Base-by-base conservation (phyloP, 305 asterid genomes). In the Solanum hybrid region DNA sequence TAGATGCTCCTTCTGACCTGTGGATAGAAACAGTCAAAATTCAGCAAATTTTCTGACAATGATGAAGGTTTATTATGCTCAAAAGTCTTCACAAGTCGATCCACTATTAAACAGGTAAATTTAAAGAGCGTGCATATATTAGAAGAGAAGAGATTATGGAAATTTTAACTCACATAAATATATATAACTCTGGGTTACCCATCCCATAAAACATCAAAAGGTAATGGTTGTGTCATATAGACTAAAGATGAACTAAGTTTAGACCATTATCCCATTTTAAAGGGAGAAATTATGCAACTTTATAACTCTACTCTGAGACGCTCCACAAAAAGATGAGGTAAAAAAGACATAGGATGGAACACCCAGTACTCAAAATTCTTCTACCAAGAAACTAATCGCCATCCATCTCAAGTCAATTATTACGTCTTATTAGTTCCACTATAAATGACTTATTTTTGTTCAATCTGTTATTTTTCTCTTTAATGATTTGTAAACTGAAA, bases 1-100 rank as follows among this genome's bases (percentile, higher is more conserved):
- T 92, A 76, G 98, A 91, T 75, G 99, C 97, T 45, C 99, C 99
- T 91, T 93, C 97, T 39, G 99, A 98, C 94, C 99, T 98, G 96
- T 90, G 88, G 77, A 31, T 57, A 85, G 75, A 87, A 93, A 89
- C 77, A 51, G 88, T 85, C 37, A 33, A 72, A 26, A 83, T 45
- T 83, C 38, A 31, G 77, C 13, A 13, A 10, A 26, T 57, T 45
- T 57, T 85, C n/a, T 31, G 77, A 85, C 72, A 32, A 57, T 20
- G 76, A 85, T 10, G 41, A 31, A 57, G 88, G 41, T 85, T 31
- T 85, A 51, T 84, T 84, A 57, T 22, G 72, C 36, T 57, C 76
- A 57, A 31, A 84, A 85, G 36, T 81, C 34, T 81, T 81, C 41
- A 31, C 45, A 57, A 84, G n/a, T 22, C 3, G n/a, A 57, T 57